These are phyloP conservation scores for Hirsutella rhossiliensis DNA, from an alignment of 2,329 filamentous ascomycete species.

Conservation along the genomic window DNA sequence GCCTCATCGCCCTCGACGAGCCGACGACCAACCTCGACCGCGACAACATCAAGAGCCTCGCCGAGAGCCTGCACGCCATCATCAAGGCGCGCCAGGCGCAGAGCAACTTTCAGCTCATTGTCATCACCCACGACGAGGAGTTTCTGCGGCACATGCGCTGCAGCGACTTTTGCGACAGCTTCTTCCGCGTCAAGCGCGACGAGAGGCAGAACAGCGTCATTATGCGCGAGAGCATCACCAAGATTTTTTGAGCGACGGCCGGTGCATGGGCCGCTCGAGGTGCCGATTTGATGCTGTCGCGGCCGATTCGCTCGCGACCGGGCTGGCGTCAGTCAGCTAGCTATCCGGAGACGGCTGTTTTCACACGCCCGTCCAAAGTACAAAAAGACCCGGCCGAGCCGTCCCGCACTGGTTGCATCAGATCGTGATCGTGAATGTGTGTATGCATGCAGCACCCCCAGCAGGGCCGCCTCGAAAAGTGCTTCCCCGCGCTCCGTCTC, in stretches of 20 bases:
- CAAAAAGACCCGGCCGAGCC: too few relatives aligned
- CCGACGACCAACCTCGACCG: conserved; percentile 93
- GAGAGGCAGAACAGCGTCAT: conserved; percentile 82
- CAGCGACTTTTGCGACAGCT: conserved; percentile 83
- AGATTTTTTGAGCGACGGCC: conserved; percentile 27
- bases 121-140: conserved; percentile 98
- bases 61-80: conserved; percentile 73
- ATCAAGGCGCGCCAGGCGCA: conserved; percentile 75
- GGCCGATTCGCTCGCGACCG: too few relatives aligned
- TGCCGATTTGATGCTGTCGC: too few relatives aligned
- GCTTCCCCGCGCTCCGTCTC: too few relatives aligned
- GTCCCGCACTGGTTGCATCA: too few relatives aligned
- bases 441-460: too few relatives aligned
- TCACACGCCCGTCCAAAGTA: too few relatives aligned
- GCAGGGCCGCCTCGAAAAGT: too few relatives aligned
- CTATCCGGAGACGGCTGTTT: too few relatives aligned
- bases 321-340: too few relatives aligned
- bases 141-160: conserved; percentile 91
- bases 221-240: conserved; percentile 51
- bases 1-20: conserved; percentile 91
- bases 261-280: too few relatives aligned
- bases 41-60: conserved; percentile 87
- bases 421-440: too few relatives aligned
- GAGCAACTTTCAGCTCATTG: conserved; percentile 92
- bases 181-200: conserved; percentile 77